Evolutionary conservation across 371 early-diverging fungal genomes (phyloP), one percentile per base, ranked within the genome.

Genomic region (Mortierella sp.): DNA sequence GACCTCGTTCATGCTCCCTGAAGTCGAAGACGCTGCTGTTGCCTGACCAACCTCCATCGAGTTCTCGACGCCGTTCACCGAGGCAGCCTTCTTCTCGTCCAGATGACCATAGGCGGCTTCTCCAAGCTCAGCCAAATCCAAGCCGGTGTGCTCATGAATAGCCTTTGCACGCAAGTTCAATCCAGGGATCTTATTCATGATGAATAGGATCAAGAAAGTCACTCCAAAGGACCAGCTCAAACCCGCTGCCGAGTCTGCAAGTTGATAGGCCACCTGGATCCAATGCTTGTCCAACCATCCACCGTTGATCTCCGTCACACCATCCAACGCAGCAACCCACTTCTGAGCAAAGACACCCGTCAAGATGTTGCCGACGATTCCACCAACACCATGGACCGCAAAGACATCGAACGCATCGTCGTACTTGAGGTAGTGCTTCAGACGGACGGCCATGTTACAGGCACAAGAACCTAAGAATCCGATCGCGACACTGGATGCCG

Each of bases 391-490:
- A 64, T 94, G 94, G 27, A 93, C 90, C 24, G 91, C 93, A 83
- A 95, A 95, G 21, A 92, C 94, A 64, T 94, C 95, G 32, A 91
- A 84, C 19, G 91, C 91, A 82, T 97, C 97, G 75, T 97, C 97
- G 78, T 88, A 95, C 52, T 93, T 88, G 65, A 95, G 83, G 54
- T 80, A 78, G 52, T 87, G 87, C 87, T 95, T 95, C 57, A 94
- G 71, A 27, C 89, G 87, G 31, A 89, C 87, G 26, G 93, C 93
- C 62, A 89, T 72, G 79, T 94, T 93, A 80, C 95, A 96, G 19
- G 70, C 81, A 48, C 91, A 54, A n/a, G 87, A 90, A 39, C 89
- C 89, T 41, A 90, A 43, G 56, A 91, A 82, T 19, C 97, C 97
- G 60, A 95, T 91, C 4, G 93, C 85, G 19, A 95, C 86, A 37